A percentile compares a stretch with the other conserved stretches of the same genome.
These are phyloP conservation scores for Clavispora phyllophila DNA, from an alignment of 805 yeast genomes.

Conservation along the genomic window DNA sequence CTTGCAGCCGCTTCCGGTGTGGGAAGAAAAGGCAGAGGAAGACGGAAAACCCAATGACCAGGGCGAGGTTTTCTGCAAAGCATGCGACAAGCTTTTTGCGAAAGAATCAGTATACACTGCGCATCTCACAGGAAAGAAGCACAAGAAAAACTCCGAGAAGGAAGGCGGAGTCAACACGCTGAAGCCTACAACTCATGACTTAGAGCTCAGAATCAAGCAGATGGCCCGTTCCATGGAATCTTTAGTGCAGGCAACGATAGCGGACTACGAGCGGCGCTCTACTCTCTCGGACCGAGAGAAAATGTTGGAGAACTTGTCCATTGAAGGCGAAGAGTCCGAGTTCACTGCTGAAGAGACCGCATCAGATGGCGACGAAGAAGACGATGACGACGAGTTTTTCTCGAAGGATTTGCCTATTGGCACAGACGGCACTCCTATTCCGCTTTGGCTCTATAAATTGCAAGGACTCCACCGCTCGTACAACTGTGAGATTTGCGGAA, in stretches of 20 bases:
- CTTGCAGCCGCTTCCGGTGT: conserved; percentile 2
- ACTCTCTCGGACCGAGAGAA: conserved; percentile 71
- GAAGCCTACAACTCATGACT: conserved; percentile 1
- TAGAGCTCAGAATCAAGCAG: conserved; percentile 37
- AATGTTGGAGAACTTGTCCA: conserved; percentile 43
- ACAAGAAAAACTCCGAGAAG: conserved; percentile 43
- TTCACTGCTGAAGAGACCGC: conserved; percentile 31
- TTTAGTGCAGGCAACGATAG: conserved; percentile 45
- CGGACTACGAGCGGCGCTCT: conserved; percentile 58
- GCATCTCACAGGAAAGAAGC: conserved; percentile 75
- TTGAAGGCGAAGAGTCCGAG: conserved; percentile 35
- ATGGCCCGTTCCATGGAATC: conserved; percentile 34
- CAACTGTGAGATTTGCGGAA: conserved; percentile 84
- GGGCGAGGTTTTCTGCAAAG: conserved; percentile 47
- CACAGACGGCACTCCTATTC: conserved; percentile 87
- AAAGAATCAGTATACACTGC: conserved; percentile 60
- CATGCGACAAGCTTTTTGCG: conserved; percentile 61
- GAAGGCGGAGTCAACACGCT: neutral
- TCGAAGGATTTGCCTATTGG: conserved; percentile 72
- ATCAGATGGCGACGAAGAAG: conserved; percentile 20
- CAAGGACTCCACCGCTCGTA: conserved; percentile 76
- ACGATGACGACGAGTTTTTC: conserved; percentile 25
- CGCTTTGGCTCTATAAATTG: conserved; percentile 86
- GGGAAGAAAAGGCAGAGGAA: neutral
- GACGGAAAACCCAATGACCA: conserved; percentile 14